These are phyloP conservation scores for Flaveria sonorensis DNA, from an alignment of 129 eudicot genomes.

Conservation along the genomic window DNA sequence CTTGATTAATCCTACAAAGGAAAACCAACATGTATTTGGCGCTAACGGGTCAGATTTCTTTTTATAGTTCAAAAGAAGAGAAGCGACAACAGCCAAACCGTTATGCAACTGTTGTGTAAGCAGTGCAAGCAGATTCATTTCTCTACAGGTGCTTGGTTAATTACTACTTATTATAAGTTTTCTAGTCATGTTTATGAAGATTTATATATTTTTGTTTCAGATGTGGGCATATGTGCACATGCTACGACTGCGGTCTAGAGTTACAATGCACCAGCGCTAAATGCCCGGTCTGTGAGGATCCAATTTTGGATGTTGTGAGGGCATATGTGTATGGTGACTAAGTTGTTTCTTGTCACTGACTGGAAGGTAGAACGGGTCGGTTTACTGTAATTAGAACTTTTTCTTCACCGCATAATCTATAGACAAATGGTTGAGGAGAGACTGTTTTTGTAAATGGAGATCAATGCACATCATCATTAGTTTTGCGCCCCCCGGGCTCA, in stretches of 20 bases:
- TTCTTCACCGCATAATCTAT: conserved; percentile 1
- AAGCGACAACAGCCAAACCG: conserved; percentile 3
- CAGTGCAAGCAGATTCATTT: conserved; percentile 36
- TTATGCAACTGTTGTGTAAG: conserved; percentile 24
- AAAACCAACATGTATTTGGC: neutral
- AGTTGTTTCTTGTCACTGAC: neutral
- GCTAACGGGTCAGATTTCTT: neutral
- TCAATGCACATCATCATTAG: neutral
- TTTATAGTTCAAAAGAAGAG: conserved; percentile 13
- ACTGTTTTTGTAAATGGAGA: neutral
- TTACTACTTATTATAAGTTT: neutral
- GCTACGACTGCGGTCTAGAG: conserved; percentile 35
- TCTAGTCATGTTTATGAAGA: neutral
- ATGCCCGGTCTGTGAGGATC: conserved; percentile 37
- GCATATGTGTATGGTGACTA: conserved; percentile 24
- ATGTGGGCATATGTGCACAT: conserved; percentile 44
- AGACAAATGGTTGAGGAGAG: conserved; percentile 14
- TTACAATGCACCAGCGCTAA: conserved; percentile 28
- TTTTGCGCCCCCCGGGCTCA: neutral
- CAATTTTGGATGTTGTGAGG: conserved; percentile 37
- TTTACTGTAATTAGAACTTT: neutral
- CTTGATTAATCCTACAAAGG: neutral
- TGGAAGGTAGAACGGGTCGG: neutral
- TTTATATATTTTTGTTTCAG: conserved; percentile 6
- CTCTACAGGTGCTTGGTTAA: conserved; percentile 29